A percentile compares a stretch with the other conserved stretches of the same genome.
phyloP scores from a whole-genome alignment of 768 basidiomycete genomes.

The Mycena vulgaris region DNA sequence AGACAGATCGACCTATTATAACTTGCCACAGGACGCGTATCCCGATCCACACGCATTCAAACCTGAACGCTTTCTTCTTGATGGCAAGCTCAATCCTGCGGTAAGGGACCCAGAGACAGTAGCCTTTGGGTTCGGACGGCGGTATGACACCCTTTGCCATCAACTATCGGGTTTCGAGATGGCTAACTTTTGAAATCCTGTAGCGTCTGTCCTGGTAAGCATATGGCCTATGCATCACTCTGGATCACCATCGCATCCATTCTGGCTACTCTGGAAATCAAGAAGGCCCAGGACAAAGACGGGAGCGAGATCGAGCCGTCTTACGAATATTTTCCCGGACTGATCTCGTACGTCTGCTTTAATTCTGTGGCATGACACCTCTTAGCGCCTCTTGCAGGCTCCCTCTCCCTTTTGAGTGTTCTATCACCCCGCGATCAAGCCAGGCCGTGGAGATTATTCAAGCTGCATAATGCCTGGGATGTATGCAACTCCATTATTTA shows the following conservation, averaged over 20 bases:
- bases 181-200: background rate
- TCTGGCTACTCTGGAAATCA: background rate
- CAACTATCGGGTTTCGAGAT: no score
- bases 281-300: background rate
- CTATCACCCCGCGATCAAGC: no score
- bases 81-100: slow-evolving; percentile 39
- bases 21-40: no score
- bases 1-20: no score
- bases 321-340: background rate
- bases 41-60: slow-evolving; percentile 53
- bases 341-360: slow-evolving; percentile 1
- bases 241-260: background rate
- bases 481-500: no score
- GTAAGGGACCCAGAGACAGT: slow-evolving; percentile 27
- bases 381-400: no score
- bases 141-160: slow-evolving; percentile 26
- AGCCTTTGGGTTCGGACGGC: slow-evolving; percentile 44
- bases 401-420: no score
- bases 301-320: background rate
- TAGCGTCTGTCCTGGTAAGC: background rate
- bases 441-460: no score
- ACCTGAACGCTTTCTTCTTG: slow-evolving; percentile 54
- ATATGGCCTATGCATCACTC: background rate
- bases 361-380: no score
- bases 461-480: no score